These are phyloP conservation scores for Podospora anserina DNA, from an alignment of 495 filamentous ascomycete genomes.

Conservation along the genomic window DNA sequence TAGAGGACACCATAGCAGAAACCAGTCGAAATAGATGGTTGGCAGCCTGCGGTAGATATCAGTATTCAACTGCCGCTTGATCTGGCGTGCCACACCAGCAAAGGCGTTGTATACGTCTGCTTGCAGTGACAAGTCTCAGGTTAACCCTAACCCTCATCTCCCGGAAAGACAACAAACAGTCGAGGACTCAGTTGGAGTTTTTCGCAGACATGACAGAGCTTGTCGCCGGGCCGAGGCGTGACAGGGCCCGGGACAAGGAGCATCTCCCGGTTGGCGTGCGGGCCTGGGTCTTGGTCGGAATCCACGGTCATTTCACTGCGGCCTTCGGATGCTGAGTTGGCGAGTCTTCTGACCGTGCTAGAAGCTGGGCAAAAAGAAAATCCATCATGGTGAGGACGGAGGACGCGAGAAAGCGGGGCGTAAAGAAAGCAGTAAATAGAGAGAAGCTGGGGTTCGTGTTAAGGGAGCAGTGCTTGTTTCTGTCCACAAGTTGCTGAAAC, in stretches of 20 bases:
- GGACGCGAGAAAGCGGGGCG: too few relatives aligned
- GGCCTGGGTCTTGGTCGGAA: not conserved
- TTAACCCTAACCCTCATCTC: not conserved
- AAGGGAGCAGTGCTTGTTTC: not conserved
- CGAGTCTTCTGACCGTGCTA: not conserved
- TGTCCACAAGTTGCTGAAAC: too few relatives aligned
- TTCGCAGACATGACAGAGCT: not conserved
- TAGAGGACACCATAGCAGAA: constrained; percentile 25
- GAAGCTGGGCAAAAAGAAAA: not conserved
- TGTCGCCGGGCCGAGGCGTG: not conserved
- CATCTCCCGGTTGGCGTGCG: not conserved
- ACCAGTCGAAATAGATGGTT: constrained; percentile 24
- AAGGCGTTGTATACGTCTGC: constrained; percentile 21
- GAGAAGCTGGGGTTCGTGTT: not conserved
- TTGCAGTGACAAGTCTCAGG: constrained; percentile 9
- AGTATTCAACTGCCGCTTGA: constrained; percentile 9
- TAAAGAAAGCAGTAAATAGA: not conserved
- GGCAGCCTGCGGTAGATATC: constrained; percentile 24
- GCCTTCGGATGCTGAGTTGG: not conserved
- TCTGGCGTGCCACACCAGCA: constrained; percentile 19
- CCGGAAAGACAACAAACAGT: not conserved
- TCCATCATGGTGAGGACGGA: too few relatives aligned
- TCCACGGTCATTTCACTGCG: not conserved
- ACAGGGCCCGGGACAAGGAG: not conserved
- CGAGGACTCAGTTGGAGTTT: not conserved